Base-by-base conservation (phyloP, 164 flowering plant genomes). In the Annona squamosa region DNA sequence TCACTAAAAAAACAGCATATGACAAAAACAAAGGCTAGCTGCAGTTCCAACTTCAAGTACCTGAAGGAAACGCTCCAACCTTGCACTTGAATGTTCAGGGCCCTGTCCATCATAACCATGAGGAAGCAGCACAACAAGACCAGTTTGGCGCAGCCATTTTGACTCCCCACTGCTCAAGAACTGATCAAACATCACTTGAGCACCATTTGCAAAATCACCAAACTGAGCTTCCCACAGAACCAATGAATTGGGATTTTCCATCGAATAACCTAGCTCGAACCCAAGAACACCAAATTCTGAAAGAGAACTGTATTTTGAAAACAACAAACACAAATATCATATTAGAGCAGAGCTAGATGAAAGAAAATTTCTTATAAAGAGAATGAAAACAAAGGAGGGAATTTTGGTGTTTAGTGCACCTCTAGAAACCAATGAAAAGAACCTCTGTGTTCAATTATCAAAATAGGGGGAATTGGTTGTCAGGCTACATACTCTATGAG, bases 31-130 rank as follows among this genome's bases (percentile, higher is more conserved):
- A 37, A 26, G 42, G 6, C 41, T 64, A 64, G 42, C 44, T 26
- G 45, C 6, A 42, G 43, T 42, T 13, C 42, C 68, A 3, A n/a
- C 68, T n/a, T 6, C 5, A 46, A 63, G 17, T 74, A 93, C 99
- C 97, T 93, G 98, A 76, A 96, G 97, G 82, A 83, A 93, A 41
- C 98, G 97, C 83, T 95, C 99, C 81, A 93, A 80, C 48, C 98
- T 79, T 63, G 93, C 91, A 87, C 99, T 95, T 65, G 97, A 91
- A 84, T 95, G 99, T 75, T 93, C 99, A 78, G 99, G 98, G 45
- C 99, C 97, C 79, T 96, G 99, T 17, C 99, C 98, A 84, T 91
- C 98, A 85, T 96, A 93, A 70, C 99, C 98, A 84, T 93, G 99
- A 76, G 99, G 98, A 78, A 93, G 95, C 57, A 96, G 77, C 75